These are phyloP conservation scores for Exserohilum rostratum DNA, from an alignment of 2,329 filamentous ascomycete genomes.

Conservation along the genomic window DNA sequence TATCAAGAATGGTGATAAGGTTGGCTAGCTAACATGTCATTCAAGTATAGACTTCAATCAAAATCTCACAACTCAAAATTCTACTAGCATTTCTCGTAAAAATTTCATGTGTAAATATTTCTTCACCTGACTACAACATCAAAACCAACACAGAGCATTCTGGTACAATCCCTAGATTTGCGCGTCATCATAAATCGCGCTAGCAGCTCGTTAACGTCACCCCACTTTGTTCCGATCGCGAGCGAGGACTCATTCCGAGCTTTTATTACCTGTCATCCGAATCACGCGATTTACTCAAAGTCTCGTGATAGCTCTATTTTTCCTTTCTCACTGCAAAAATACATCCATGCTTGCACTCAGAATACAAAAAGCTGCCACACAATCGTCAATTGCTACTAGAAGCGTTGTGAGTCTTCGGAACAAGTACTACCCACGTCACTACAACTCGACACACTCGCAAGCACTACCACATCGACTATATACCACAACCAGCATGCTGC, in stretches of 20 bases:
- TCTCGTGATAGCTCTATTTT: background rate
- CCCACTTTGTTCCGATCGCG: conserved; percentile 32
- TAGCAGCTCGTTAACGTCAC: conserved; percentile 29
- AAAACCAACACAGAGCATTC: background rate
- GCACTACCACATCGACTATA: background rate
- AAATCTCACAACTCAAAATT: too few relatives aligned
- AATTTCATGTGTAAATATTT: too few relatives aligned
- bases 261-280: background rate
- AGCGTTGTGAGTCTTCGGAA: background rate
- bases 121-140: background rate
- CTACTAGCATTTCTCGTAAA: too few relatives aligned
- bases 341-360: background rate
- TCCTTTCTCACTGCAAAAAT: background rate
- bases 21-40: too few relatives aligned
- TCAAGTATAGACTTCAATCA: too few relatives aligned
- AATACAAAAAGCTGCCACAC: conserved; percentile 6
- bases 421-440: too few relatives aligned
- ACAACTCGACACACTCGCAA: background rate
- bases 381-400: background rate
- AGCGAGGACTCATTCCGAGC: conserved; percentile 15
- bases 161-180: background rate
- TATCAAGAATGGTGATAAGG: too few relatives aligned
- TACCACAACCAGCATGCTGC: conserved; percentile 27
- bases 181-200: conserved; percentile 1
- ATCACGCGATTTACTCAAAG: conserved; percentile 20